Evolutionary conservation across 345 rosid genomes (phyloP), one percentile per base, ranked within the genome.

Genomic region (Boechera divaricarpa): DNA sequence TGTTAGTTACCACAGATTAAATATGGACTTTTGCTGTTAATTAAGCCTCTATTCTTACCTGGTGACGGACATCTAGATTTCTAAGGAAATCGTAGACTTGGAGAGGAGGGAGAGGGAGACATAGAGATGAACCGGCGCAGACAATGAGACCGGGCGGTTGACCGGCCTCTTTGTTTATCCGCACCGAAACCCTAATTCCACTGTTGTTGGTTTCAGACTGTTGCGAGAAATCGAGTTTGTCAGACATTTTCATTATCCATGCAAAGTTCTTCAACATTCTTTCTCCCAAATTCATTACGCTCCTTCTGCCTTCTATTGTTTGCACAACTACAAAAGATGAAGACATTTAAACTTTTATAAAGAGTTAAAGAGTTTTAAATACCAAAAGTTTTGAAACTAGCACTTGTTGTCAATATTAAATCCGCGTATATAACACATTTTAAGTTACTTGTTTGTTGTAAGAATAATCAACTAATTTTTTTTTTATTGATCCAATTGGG

Each of bases 181-280:
- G 83, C 36, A 87, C 75, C 7, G 84, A 79, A 5, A 93, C 61
- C 33, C 89, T 79, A 32, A 89, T 86, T 16, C 91, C 97, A 1
- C 89, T 85, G 12, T 54, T 72, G 32, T 58, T 78, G 48, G 69
- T 39, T 33, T 81, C 88, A n/a, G 87, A 80, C 10, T 75, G 48
- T 29, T 81, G 85, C 16, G 89, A 82, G 47, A 86, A 87, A 69
- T 83, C 93, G 26, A 63, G 7, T 31, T 86, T 85, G 0, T 80
- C 74, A 39, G 89, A 73, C 90, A 86, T 86, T 54, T 82, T 79
- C 61, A 90, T 60, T 2, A 61, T 71, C 36, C 80, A 72, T 52
- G 86, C 82, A 62, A 92, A 92, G 44, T 70, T 69, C 80, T 74
- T 89, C 70, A 85, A 65, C 98, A 92, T 94, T 80, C 93, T 85